Evolutionary conservation across 2,329 filamentous ascomycete species (phyloP).

Genomic region (Zymoseptoria ardabiliae): DNA sequence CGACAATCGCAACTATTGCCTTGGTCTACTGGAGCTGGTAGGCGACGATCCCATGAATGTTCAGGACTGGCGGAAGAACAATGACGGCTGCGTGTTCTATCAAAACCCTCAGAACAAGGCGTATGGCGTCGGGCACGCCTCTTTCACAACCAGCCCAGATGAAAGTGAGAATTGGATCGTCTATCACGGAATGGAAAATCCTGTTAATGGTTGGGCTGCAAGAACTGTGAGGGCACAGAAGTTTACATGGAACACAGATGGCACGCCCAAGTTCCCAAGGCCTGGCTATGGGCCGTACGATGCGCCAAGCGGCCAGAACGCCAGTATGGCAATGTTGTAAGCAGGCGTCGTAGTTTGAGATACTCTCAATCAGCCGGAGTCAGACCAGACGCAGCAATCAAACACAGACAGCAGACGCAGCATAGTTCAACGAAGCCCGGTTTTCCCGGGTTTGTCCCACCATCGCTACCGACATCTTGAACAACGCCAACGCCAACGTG

Average conservation of each 20-base stretch:
- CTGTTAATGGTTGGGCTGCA: constrained; percentile 41
- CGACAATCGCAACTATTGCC: constrained; percentile 49
- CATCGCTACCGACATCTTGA: background rate
- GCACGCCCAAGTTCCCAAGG: constrained; percentile 40
- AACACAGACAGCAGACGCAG: background rate
- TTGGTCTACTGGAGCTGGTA: constrained; percentile 44
- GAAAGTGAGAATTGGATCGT: constrained; percentile 45
- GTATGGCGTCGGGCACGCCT: constrained; percentile 46
- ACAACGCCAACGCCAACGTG: background rate
- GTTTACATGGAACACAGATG: constrained; percentile 44
- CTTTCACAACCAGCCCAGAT: constrained; percentile 44
- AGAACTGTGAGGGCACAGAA: constrained; percentile 44
- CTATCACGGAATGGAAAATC: constrained; percentile 47
- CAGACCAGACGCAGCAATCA: background rate
- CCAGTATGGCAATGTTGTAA: constrained; percentile 33
- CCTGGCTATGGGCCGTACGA: constrained; percentile 44
- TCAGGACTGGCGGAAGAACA: constrained; percentile 42
- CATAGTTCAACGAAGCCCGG: background rate
- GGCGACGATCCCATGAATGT: constrained; percentile 45
- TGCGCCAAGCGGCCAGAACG: constrained; percentile 35
- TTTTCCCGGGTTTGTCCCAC: background rate
- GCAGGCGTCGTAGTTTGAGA: background rate
- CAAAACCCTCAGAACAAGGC: constrained; percentile 40
- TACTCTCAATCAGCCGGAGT: background rate
- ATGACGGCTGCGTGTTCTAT: constrained; percentile 43